Conservation (phyloP, 495 filamentous ascomycete species). For the Aspergillus heteromorphus region DNA sequence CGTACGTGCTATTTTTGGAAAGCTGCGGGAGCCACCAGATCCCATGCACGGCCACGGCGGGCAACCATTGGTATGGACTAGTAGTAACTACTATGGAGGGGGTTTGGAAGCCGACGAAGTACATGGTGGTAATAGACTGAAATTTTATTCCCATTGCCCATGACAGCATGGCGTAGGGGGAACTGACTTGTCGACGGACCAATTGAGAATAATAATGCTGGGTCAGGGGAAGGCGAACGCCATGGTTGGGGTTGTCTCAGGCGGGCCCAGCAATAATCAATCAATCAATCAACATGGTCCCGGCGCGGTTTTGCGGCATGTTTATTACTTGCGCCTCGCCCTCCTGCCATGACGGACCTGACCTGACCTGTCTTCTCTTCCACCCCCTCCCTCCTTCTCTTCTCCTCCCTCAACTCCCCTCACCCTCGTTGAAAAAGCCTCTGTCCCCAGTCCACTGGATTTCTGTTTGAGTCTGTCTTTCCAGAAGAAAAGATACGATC, state of each 20-base stretch:
- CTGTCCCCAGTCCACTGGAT: not conserved
- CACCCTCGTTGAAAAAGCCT: not conserved
- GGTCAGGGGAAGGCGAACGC: not conserved
- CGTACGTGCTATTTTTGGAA: slow-evolving; percentile 15
- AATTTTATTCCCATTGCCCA: too few relatives aligned
- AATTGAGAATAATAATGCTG: not conserved
- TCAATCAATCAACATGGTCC: too few relatives aligned
- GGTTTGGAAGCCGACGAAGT: too few relatives aligned
- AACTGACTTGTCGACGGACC: not conserved
- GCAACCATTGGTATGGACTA: too few relatives aligned
- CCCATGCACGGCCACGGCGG: too few relatives aligned
- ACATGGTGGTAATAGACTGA: too few relatives aligned
- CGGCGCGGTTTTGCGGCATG: not conserved
- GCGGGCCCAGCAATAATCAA: not conserved
- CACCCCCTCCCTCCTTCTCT: not conserved
- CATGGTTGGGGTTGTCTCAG: not conserved
- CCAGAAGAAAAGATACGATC: not conserved
- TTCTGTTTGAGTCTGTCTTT: slow-evolving; percentile 2
- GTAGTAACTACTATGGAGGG: too few relatives aligned
- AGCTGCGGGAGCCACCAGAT: not conserved
- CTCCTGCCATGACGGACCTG: not conserved
- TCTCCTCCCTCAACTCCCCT: not conserved
- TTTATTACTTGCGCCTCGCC: not conserved
- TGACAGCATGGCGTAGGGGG: too few relatives aligned
- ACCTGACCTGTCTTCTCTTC: not conserved